Evolutionary conservation across 805 yeast species (phyloP).

Genomic region (Yarrowia hollandica): DNA sequence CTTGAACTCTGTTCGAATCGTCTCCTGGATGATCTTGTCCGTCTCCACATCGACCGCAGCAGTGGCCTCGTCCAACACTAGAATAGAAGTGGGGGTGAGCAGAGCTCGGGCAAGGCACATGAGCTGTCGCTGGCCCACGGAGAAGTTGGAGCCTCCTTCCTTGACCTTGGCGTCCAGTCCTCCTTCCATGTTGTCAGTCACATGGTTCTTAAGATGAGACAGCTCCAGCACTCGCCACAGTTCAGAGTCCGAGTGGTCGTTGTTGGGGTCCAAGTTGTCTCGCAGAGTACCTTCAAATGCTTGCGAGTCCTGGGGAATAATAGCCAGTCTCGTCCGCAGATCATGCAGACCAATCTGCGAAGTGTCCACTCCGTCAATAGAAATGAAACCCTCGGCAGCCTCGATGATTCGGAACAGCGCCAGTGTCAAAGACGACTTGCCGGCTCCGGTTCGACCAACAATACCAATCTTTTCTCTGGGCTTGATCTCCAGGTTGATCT

Average conservation of each 20-base stretch:
- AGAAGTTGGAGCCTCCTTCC: constrained; percentile 83
- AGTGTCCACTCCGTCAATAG: constrained; percentile 70
- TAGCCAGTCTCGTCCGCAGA: constrained; percentile 72
- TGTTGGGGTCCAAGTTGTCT: constrained; percentile 83
- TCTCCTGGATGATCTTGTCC: constrained; percentile 74
- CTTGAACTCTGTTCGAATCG: constrained; percentile 69
- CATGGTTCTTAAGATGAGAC: constrained; percentile 72
- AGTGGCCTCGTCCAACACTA: constrained; percentile 85
- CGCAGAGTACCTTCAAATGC: constrained; percentile 84
- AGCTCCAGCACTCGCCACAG: constrained; percentile 80
- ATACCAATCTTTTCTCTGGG: constrained; percentile 87
- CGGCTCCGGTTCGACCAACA: constrained; percentile 97
- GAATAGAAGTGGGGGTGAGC: constrained; percentile 68
- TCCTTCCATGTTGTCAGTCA: constrained; percentile 50
- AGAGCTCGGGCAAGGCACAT: constrained; percentile 82
- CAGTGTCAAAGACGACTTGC: constrained; percentile 81
- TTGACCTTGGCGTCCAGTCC: constrained; percentile 57
- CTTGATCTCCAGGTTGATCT: constrained; percentile 61
- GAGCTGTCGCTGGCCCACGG: constrained; percentile 86
- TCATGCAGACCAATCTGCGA: constrained; percentile 71
- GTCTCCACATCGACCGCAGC: constrained; percentile 90
- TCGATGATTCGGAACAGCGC: constrained; percentile 86
- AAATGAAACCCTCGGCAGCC: constrained; percentile 65
- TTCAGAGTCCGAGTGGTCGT: constrained; percentile 64
- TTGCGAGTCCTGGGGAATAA: constrained; percentile 93